Evolutionary conservation across 352 stramenopile genomes (phyloP), one percentile per base, ranked within the genome.

Genomic region (Peronosclerospora sorghi): DNA sequence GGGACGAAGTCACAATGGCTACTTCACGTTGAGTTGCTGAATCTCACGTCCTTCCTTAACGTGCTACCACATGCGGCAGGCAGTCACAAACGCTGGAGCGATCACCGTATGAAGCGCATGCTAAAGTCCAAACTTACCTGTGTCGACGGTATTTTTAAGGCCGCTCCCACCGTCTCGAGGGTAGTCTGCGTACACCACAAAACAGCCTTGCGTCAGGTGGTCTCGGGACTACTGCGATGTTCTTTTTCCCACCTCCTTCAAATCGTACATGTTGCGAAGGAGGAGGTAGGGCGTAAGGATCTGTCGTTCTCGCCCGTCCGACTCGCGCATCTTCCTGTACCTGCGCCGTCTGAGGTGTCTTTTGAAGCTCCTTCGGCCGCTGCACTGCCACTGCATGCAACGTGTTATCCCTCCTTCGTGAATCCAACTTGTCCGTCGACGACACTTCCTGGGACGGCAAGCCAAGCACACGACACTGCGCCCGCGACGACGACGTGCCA

Each of bases 221-320:
- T n/a, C n/a, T n/a, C n/a, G n/a, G n/a, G n/a, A n/a, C n/a, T n/a
- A n/a, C n/a, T n/a, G n/a, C n/a, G n/a, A 20, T 17, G 12, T 17
- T 39, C 7, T 39, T 17, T 4, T 26, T 26, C 6, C 21, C 24
- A 86, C 78, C 65, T 91, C 61, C 35, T 88, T 86, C 73, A 73
- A 91, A 47, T 79, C 88, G 56, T 91, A 91, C 35, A 34, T 71
- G 51, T n/a, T 68, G 65, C 75, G 75, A 91, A 14, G 55, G 70
- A n/a, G 53, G 28, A 1, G 61, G 63, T 8, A 83, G 42, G 35
- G 30, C 43, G 35, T 52, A 49, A 18, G 59, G 30, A 14, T 53
- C 23, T 35, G 29, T 60, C 49, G 41, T 32, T n/a, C 10, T 28
- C n/a, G 13, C 19, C n/a, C n/a, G 21, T 15, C 54, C 48, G 4